Evolutionary conservation across 1,284 basidiomycete genomes (phyloP).

Genomic region (Afroboletus lepidellus): DNA sequence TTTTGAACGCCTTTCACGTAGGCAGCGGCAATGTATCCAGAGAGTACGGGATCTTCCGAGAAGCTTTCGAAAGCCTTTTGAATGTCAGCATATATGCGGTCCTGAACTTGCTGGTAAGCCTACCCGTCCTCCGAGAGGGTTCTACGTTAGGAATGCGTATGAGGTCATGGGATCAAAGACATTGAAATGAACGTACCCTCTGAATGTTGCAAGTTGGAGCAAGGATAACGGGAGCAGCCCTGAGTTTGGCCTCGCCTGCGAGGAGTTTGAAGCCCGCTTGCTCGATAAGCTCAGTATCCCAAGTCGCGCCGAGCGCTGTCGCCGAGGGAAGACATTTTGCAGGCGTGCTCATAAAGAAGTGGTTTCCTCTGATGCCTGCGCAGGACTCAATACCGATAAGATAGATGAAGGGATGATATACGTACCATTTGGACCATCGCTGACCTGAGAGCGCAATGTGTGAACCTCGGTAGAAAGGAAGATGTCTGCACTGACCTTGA

Average conservation of each 20-base stretch:
- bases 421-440: constrained; percentile 71
- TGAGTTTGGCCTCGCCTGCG: constrained; percentile 68
- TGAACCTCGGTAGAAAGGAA: not conserved
- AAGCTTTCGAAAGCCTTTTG: constrained; percentile 69
- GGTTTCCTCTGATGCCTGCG: constrained; percentile 50
- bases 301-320: constrained; percentile 74
- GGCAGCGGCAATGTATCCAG: constrained; percentile 67
- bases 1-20: constrained; percentile 75
- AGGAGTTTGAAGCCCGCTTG: constrained; percentile 64
- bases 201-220: constrained; percentile 83
- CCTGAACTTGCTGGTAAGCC: constrained; percentile 11
- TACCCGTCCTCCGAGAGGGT: constrained; percentile 72
- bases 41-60: constrained; percentile 77
- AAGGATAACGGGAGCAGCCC: constrained; percentile 66
- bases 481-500: constrained; percentile 50
- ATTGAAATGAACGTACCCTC: constrained; percentile 41
- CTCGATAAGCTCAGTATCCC: constrained; percentile 64
- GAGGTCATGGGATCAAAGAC: not conserved
- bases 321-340: constrained; percentile 63
- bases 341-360: constrained; percentile 64
- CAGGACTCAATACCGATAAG: not conserved
- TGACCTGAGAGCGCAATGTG: constrained; percentile 45
- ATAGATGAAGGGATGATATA: not conserved
- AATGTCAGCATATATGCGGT: constrained; percentile 10
- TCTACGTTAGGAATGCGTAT: constrained; percentile 36